A percentile compares a stretch with the other conserved stretches of the same genome.
Evolutionary conservation across 257 asterid species (phyloP).

Genomic region (Penstemon davidsonii): DNA sequence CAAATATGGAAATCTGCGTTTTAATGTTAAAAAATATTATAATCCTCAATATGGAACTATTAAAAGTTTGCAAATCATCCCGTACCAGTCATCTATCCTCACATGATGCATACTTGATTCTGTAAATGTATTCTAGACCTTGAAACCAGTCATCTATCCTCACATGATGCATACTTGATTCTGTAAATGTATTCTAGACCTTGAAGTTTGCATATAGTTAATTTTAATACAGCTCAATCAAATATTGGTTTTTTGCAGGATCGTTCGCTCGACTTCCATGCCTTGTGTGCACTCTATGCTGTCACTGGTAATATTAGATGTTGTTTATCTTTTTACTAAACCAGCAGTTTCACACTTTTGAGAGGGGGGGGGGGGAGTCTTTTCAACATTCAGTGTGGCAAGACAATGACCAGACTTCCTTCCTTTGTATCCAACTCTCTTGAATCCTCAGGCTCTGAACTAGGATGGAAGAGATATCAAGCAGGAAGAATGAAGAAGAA

Average conservation of each 20-base stretch:
- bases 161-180: no score
- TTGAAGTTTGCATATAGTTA: slow-evolving; percentile 8
- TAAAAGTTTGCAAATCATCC: no score
- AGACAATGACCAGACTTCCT: background rate
- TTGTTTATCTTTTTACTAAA: slow-evolving; percentile 15
- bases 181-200: background rate
- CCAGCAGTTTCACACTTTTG: background rate
- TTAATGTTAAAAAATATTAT: no score
- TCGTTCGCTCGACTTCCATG: slow-evolving; percentile 90
- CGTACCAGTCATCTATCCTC: slow-evolving; percentile 3
- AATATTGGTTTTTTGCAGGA: slow-evolving; percentile 65
- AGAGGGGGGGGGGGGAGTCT: background rate
- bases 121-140: no score
- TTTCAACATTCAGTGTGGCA: background rate
- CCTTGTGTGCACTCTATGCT: slow-evolving; percentile 91
- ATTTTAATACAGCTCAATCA: slow-evolving; percentile 23
- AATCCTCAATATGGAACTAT: no score
- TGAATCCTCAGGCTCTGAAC: no score
- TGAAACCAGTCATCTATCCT: no score
- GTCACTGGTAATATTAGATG: slow-evolving; percentile 74
- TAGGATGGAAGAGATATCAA: no score
- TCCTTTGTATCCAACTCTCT: background rate
- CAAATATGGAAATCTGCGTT: background rate
- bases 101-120: slow-evolving; percentile 17
- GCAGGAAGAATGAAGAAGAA: no score